Base-by-base conservation (phyloP, 305 asterid genomes). In the Fraxinus sp. region DNA sequence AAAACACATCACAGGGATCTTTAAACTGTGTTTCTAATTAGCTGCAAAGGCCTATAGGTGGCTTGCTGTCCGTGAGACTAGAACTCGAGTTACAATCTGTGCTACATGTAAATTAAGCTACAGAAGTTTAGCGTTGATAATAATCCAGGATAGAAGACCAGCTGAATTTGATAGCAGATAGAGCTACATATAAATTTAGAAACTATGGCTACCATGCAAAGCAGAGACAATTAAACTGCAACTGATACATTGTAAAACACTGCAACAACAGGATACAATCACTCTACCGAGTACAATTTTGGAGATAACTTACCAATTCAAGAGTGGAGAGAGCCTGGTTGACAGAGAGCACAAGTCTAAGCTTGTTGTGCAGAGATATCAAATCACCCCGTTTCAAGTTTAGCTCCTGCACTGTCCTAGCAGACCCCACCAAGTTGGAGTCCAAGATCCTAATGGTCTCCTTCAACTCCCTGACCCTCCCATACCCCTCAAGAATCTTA, bases 311-410 rank as follows among this genome's bases (percentile, higher is more conserved):
- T 85, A 94, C 99, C 86, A 97, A 89, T 87, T 91, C 94, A 77
- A 97, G 97, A 83, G 99, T 91, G 73, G 99, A 91, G 79, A 97
- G 87, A 76, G 98, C 97, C 87, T 97, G 99, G 79, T 97, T 97
- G 75, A 97, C 99, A n/a, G 97, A 97, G 20, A 95, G 91, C 83
- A 97, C 92, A 73, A 95, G 96, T 88, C 93, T 90, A 68, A 97
- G 87, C 89, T 91, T 97, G 85, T 92, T 92, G 91, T 94, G 96
- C 92, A 95, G 86, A 37, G 91, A 88, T 79, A 97, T 81, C 89
- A 91, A 86, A 88, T 93, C 94, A 36, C 88, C 90, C 79, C 98
- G 91, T 85, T 87, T 91, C 87, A 77, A 85, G 87, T 91, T 97
- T 83, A 92, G 86, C 84, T 91, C 97, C 90, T 95, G 97, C 83